Conservation (phyloP, 345 rosid genomes). For the Clarkia xantiana region DNA sequence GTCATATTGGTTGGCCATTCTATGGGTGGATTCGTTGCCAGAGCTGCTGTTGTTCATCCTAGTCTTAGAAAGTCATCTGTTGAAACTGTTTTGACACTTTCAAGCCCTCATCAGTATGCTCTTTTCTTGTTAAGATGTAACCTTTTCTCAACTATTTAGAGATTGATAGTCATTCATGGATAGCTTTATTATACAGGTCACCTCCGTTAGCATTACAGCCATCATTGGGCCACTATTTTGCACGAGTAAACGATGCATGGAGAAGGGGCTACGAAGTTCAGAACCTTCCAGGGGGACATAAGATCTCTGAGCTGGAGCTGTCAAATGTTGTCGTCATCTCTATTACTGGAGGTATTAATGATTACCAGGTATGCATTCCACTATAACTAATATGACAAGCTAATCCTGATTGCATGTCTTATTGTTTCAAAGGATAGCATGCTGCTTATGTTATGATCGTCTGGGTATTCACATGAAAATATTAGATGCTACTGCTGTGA, state of each 20-base stretch:
- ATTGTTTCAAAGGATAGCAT: background rate
- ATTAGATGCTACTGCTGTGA: too few relatives aligned
- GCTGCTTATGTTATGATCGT: too few relatives aligned
- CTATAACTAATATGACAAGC: background rate
- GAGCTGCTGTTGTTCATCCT: slow-evolving; percentile 91
- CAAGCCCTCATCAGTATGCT: slow-evolving; percentile 93
- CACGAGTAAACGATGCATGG: slow-evolving; percentile 71
- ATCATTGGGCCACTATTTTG: slow-evolving; percentile 78
- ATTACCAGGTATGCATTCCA: slow-evolving; percentile 55
- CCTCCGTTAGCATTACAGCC: slow-evolving; percentile 98
- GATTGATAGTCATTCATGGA: slow-evolving; percentile 10
- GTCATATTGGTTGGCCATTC: slow-evolving; percentile 97
- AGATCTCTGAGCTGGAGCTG: slow-evolving; percentile 44
- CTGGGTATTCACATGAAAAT: too few relatives aligned
- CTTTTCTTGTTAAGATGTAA: slow-evolving; percentile 9
- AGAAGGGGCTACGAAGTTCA: slow-evolving; percentile 60
- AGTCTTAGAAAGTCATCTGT: slow-evolving; percentile 62
- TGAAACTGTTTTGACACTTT: slow-evolving; percentile 79
- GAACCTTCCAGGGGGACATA: slow-evolving; percentile 33
- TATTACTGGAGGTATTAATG: slow-evolving; percentile 81
- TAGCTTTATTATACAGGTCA: slow-evolving; percentile 41
- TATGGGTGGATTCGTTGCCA: slow-evolving; percentile 98
- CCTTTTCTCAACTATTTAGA: slow-evolving; percentile 9
- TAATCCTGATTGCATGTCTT: too few relatives aligned
- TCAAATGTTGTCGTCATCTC: slow-evolving; percentile 73